Conservation (phyloP, 306 rosid species). For the Acmispon strigosus region DNA sequence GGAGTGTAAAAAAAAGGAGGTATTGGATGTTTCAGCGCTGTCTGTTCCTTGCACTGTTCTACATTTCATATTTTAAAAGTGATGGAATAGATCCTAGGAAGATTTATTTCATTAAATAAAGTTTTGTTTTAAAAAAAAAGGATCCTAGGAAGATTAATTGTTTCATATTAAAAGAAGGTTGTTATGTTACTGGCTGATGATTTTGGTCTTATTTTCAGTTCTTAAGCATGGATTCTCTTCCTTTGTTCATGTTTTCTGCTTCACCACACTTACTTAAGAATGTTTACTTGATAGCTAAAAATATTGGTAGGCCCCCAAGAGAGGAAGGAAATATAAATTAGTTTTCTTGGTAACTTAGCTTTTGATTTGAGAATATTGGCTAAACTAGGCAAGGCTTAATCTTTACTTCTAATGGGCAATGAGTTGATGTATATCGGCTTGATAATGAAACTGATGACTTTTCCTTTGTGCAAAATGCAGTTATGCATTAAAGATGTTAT, state of each 20-base stretch:
- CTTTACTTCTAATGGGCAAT: background rate
- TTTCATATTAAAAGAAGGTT: background rate
- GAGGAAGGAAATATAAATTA: background rate
- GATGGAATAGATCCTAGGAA: background rate
- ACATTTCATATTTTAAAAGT: background rate
- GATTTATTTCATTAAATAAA: background rate
- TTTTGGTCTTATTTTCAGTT: background rate
- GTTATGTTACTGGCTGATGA: background rate
- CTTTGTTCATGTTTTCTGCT: background rate
- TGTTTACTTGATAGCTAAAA: background rate
- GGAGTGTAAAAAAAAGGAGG: conserved; percentile 98
- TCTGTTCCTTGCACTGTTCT: background rate
- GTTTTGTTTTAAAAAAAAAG: no score
- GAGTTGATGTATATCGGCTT: background rate
- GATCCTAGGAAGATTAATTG: background rate
- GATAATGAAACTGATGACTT: background rate
- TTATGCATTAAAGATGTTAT: background rate
- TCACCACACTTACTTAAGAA: background rate
- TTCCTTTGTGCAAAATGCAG: background rate
- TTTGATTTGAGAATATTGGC: background rate
- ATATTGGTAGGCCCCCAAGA: background rate
- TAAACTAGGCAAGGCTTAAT: background rate
- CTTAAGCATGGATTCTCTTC: background rate
- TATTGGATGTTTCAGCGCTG: conserved; percentile 22
- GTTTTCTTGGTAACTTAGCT: background rate